phyloP scores from a whole-genome alignment of 129 eudicot species.

The Flaveria bidentis region DNA sequence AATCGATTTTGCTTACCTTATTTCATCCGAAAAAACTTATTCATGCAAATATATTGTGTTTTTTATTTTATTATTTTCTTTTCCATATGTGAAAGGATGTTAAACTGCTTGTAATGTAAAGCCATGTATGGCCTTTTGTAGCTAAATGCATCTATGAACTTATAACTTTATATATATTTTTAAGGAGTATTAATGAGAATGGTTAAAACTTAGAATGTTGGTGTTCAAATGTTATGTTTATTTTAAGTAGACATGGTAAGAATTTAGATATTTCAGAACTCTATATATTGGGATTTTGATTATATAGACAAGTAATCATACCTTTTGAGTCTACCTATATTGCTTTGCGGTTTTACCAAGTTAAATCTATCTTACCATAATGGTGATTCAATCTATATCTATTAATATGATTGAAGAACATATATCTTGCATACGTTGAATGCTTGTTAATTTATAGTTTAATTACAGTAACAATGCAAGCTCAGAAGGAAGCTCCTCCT shows the following conservation, averaged over 20 bases:
- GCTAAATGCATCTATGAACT: neutral
- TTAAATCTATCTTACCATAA: no score
- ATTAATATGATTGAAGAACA: neutral
- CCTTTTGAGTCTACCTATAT: no score
- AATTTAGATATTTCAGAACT: neutral
- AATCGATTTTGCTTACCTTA: no score
- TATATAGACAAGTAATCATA: neutral
- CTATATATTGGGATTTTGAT: neutral
- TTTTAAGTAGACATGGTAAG: neutral
- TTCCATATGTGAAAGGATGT: no score
- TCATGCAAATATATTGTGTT: neutral
- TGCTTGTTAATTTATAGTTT: neutral
- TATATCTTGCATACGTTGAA: neutral
- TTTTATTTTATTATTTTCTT: neutral
- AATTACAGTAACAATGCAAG: slow-evolving; percentile 71
- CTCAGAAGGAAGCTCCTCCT: slow-evolving; percentile 77
- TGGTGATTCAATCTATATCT: neutral
- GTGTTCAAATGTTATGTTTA: neutral
- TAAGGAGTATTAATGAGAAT: neutral
- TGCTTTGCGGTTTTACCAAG: no score
- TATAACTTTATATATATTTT: neutral
- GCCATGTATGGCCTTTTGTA: neutral
- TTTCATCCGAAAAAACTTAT: neutral
- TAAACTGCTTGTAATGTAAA: no score
- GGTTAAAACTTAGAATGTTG: neutral